A percentile compares a stretch with the other conserved stretches of the same genome.
Conservation (phyloP, 208 protist species). For the Crithidia fasciculata region DNA sequence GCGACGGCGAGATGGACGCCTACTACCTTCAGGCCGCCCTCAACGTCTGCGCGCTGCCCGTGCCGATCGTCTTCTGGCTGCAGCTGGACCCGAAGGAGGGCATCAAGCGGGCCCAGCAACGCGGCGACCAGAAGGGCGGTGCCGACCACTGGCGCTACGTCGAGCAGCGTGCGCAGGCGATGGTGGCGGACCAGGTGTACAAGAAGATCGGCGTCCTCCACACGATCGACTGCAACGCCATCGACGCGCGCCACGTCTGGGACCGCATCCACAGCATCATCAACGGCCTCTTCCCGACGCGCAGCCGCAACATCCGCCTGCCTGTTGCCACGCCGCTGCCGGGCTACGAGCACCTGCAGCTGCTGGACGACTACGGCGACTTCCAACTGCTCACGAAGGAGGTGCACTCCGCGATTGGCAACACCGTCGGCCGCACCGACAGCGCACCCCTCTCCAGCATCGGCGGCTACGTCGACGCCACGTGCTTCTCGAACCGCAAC, state of each 20-base stretch:
- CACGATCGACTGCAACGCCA: conserved; percentile 50
- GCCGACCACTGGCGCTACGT: conserved; percentile 61
- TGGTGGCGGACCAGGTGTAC: conserved; percentile 67
- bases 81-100: conserved; percentile 66
- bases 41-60: conserved; percentile 51
- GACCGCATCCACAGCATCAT: conserved; percentile 55
- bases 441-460: conserved; percentile 77
- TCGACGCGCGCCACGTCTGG: conserved; percentile 46
- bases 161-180: conserved; percentile 74
- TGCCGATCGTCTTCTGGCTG: conserved; percentile 82
- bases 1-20: conserved; percentile 74
- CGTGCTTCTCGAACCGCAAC: conserved; percentile 50
- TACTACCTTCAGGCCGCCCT: conserved; percentile 84
- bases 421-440: conserved; percentile 61
- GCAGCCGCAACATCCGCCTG: conserved; percentile 33
- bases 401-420: conserved; percentile 73
- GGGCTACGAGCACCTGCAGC: conserved; percentile 37
- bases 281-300: conserved; percentile 46
- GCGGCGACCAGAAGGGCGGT: conserved; percentile 55
- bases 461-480: conserved; percentile 72
- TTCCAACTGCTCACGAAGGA: conserved; percentile 62
- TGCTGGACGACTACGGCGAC: conserved; percentile 61
- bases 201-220: conserved; percentile 57
- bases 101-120: conserved; percentile 58
- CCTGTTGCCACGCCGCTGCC: conserved; percentile 27